Evolutionary conservation across 2,329 filamentous ascomycete genomes (phyloP).

Genomic region (Colletotrichum euphorbiae): DNA sequence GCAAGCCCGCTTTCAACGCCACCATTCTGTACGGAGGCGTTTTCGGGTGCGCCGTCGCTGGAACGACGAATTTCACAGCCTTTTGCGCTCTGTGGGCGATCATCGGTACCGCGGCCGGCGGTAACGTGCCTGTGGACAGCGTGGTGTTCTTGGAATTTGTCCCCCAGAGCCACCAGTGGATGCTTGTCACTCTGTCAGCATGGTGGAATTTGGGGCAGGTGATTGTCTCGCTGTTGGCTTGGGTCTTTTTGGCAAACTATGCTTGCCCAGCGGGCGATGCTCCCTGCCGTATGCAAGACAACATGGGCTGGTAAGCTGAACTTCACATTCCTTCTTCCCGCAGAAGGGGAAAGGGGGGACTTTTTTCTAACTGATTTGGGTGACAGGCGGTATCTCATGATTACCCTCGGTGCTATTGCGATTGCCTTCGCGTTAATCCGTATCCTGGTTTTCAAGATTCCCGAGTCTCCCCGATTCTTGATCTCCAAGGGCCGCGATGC

Average conservation of each 20-base stretch:
- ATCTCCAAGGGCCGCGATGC: constrained; percentile 57
- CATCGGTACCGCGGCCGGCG: constrained; percentile 56
- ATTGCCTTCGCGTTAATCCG: constrained; percentile 57
- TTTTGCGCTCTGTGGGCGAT: constrained; percentile 67
- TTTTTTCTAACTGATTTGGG: not conserved
- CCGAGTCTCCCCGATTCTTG: constrained; percentile 60
- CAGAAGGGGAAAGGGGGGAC: not conserved
- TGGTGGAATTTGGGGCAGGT: constrained; percentile 67
- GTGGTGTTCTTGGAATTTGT: constrained; percentile 65
- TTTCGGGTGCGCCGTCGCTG: constrained; percentile 69
- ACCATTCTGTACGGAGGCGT: constrained; percentile 59
- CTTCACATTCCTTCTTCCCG: not conserved
- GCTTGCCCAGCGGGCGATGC: constrained; percentile 51
- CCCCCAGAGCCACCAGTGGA: constrained; percentile 59
- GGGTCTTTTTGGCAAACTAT: constrained; percentile 56
- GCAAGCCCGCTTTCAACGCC: constrained; percentile 57
- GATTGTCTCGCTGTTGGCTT: constrained; percentile 57
- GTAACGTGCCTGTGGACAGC: constrained; percentile 63
- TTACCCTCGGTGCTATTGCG: constrained; percentile 57
- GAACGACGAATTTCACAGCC: constrained; percentile 67
- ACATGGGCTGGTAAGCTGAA: constrained; percentile 59
- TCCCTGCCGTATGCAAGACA: constrained; percentile 53
- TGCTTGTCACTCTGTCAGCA: constrained; percentile 57
- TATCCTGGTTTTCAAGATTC: constrained; percentile 59
- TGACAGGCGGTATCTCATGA: constrained; percentile 56